Conservation (phyloP, 257 asterid genomes). For the Solanum chilense region DNA sequence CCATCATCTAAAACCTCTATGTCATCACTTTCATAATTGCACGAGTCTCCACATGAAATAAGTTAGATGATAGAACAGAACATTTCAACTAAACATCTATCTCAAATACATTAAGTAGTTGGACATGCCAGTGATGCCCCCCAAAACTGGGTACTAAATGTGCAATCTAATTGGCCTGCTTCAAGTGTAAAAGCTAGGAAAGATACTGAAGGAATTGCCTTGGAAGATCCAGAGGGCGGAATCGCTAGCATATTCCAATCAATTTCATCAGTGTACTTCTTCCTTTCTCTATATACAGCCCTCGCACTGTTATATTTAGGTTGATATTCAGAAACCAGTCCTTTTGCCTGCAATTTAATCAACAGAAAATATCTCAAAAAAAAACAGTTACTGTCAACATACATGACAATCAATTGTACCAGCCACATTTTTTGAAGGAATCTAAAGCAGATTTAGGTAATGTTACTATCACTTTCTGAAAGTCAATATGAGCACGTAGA, state of each 20-base stretch:
- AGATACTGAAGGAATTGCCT: conserved; percentile 31
- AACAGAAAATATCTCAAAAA: neutral
- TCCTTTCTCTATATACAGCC: conserved; percentile 95
- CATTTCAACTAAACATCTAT: neutral
- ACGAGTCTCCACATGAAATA: neutral
- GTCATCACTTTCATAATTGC: neutral
- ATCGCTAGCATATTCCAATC: conserved; percentile 98
- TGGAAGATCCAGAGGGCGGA: conserved; percentile 84
- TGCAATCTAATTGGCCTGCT: neutral
- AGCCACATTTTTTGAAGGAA: neutral
- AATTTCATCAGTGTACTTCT: conserved; percentile 83
- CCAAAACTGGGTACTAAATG: neutral
- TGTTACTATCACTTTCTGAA: neutral
- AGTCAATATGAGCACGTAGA: neutral
- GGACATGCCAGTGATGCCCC: neutral
- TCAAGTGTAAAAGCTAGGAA: neutral
- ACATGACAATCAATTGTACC: neutral
- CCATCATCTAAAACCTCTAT: neutral
- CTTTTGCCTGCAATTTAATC: conserved; percentile 69
- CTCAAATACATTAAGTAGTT: neutral
- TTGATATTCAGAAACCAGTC: conserved; percentile 84
- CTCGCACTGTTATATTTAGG: conserved; percentile 93
- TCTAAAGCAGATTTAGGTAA: neutral
- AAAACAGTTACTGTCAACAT: neutral
- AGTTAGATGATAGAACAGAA: neutral